Evolutionary conservation across 2,329 filamentous ascomycete genomes (phyloP), one percentile per base, ranked within the genome.

Genomic region (Purpureocillium lavendulum): DNA sequence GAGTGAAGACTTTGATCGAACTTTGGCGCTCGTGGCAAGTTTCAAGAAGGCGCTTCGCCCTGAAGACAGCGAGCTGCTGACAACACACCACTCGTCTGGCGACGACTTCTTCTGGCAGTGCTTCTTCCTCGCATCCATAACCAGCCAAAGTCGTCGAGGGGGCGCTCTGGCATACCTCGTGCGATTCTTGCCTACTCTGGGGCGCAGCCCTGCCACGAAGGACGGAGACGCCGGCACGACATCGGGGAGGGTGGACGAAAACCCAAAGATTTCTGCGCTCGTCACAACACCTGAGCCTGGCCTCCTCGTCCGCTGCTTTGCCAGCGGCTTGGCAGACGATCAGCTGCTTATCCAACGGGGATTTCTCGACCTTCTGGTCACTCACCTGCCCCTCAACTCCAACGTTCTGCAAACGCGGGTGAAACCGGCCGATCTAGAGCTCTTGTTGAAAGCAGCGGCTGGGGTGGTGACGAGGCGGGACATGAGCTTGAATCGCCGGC

Each of bases 101-200:
- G 86, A 89, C 48, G 85, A 86, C 47, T 96, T 92, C 60, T 98
- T 97, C 59, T 98, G 92, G 92, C 92, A 98, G 64, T 96, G 88
- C 58, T 84, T 98, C 56, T 97, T 98, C 54, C 68, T 98, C 14
- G 87, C 90, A 9, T 84, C 87, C 14, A 92, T 98, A 44, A 96
- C 92, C 1, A 90, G 89, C 53, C 77, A 87, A 32, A 88, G 82
- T 44, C 76, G 90, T 44, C 80, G 92, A 40, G 80, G 86, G 47
- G 92, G 92, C 18, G 88, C 88, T 30, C 69, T 98, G 42, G 88
- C 89, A 26, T 98, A 94, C 59, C 69, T 98, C 31, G 71, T 78
- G 36, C 82, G 88, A 42, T 80, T 79, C 52, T 67, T 98, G 24
- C 92, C 94, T 12, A 40, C 46, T 7, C 46, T 65, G 18, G 57